phyloP scores from a whole-genome alignment of 2,329 filamentous ascomycete genomes.

The Stagonosporopsis chrysanthemi region DNA sequence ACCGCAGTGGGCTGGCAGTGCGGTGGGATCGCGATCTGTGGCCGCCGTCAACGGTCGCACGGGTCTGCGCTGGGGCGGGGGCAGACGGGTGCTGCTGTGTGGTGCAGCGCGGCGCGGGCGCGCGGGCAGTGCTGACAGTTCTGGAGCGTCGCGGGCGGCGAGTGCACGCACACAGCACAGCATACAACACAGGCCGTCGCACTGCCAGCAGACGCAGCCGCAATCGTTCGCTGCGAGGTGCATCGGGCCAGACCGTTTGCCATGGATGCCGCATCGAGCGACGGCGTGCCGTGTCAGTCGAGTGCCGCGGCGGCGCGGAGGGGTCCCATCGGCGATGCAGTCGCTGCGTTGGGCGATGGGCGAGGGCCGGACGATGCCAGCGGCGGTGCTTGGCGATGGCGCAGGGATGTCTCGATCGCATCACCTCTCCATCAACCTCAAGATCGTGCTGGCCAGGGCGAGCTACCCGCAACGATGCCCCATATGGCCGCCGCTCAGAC shows the following conservation, averaged over 20 bases:
- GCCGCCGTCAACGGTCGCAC: not conserved
- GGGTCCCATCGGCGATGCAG: constrained; percentile 16
- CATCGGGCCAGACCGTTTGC: not conserved
- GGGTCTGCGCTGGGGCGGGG: no score
- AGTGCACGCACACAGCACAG: no score
- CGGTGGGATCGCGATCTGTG: no score
- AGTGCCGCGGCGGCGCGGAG: not conserved
- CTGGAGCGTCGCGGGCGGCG: no score
- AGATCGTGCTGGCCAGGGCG: constrained; percentile 8
- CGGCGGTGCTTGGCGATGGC: not conserved
- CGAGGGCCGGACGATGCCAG: not conserved
- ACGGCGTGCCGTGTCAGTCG: not conserved
- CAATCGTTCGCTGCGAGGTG: not conserved
- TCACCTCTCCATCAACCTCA: constrained; percentile 11
- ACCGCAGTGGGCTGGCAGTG: no score
- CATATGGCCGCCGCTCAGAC: constrained; percentile 4
- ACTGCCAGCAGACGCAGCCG: no score
- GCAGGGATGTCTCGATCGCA: constrained; percentile 17
- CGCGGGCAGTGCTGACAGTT: no score
- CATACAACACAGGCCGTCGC: no score
- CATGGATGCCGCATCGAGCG: constrained; percentile 4
- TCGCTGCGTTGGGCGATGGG: not conserved
- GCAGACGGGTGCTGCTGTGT: not conserved
- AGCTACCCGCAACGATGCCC: not conserved
- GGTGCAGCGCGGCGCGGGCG: no score